phyloP scores from a whole-genome alignment of 306 rosid species.

The Quillaja saponaria region DNA sequence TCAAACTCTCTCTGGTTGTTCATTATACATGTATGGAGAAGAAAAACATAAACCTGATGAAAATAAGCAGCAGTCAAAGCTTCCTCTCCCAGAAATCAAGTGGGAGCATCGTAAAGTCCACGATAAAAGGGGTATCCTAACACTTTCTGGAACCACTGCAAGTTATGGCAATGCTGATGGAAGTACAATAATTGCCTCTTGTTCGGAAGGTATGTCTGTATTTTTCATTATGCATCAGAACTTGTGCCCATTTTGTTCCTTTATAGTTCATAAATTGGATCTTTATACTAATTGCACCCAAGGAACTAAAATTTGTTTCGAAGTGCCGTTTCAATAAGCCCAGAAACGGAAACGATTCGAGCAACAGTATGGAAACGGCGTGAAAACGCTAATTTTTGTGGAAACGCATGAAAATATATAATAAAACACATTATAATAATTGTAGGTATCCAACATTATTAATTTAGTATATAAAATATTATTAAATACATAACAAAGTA shows the following conservation, averaged over 20 bases:
- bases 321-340: no score
- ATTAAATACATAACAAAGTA: no score
- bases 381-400: no score
- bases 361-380: no score
- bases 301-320: no score
- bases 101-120: slow-evolving; percentile 89
- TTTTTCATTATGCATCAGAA: slow-evolving; percentile 3
- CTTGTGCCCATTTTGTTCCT: background rate
- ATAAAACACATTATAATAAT: no score
- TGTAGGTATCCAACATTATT: no score
- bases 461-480: no score
- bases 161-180: slow-evolving; percentile 95
- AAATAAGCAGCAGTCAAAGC: slow-evolving; percentile 63
- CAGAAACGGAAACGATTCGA: no score
- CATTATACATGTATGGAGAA: slow-evolving; percentile 90
- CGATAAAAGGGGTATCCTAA: slow-evolving; percentile 68
- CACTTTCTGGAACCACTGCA: slow-evolving; percentile 74
- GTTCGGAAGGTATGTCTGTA: slow-evolving; percentile 85
- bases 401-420: no score
- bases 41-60: slow-evolving; percentile 61
- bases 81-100: slow-evolving; percentile 92
- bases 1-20: slow-evolving; percentile 62
- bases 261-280: slow-evolving; percentile 17
- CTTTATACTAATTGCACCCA: no score
- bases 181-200: slow-evolving; percentile 79